These are phyloP conservation scores for Oryza punctata DNA, from an alignment of 176 grass and related monocot species.

Conservation along the genomic window DNA sequence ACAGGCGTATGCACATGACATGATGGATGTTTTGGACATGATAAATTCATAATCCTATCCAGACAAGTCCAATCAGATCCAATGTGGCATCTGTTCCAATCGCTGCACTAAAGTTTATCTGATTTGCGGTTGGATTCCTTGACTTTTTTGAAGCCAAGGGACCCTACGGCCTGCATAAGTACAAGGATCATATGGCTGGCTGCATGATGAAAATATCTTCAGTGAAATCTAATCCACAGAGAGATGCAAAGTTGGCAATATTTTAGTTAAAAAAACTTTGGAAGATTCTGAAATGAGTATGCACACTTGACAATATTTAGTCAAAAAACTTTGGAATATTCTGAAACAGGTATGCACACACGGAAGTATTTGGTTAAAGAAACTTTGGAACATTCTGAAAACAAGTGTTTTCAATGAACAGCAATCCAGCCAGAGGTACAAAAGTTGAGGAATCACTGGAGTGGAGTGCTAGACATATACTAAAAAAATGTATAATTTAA, in stretches of 20 bases:
- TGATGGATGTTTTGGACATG: not conserved
- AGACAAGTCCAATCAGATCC: constrained; percentile 15
- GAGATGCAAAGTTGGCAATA: not conserved
- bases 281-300: not conserved
- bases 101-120: not conserved
- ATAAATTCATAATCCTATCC: not conserved
- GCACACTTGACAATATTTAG: not conserved
- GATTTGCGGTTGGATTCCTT: not conserved
- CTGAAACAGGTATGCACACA: not conserved
- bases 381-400: not conserved
- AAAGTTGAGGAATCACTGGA: not conserved
- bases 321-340: not conserved
- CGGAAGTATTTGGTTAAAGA: not conserved
- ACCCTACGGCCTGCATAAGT: not conserved
- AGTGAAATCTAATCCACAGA: not conserved
- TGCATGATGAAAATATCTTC: not conserved
- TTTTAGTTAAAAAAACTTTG: not conserved
- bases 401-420: not conserved
- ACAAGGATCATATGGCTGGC: not conserved
- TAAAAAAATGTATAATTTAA: not conserved
- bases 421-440: not conserved
- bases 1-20: not conserved
- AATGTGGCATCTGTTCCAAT: not conserved
- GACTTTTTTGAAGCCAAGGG: not conserved
- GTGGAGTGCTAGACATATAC: not conserved